phyloP scores from a whole-genome alignment of 2,329 filamentous ascomycete genomes.

The Bipolaris cookei region DNA sequence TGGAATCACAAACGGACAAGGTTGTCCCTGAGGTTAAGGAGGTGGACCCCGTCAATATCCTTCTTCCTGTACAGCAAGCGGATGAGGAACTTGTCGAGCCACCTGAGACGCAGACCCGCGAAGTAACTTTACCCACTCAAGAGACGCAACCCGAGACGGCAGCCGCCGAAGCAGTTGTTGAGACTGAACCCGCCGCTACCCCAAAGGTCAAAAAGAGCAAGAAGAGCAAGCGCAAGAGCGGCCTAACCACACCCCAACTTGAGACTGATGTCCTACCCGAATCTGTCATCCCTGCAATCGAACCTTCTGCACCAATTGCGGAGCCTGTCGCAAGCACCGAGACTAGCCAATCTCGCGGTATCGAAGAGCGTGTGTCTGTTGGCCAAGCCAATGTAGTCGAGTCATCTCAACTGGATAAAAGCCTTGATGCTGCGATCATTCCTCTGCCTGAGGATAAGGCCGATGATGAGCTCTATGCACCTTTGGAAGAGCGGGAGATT shows the following conservation, averaged over 20 bases:
- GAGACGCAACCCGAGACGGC: neutral
- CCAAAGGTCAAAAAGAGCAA: slow-evolving; percentile 14
- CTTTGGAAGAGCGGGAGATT: neutral
- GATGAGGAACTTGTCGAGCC: slow-evolving; percentile 6
- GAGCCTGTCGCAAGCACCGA: neutral
- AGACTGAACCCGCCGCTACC: neutral
- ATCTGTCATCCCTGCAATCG: neutral
- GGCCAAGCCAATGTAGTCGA: neutral
- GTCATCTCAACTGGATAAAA: neutral
- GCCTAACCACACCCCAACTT: slow-evolving; percentile 1
- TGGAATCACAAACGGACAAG: neutral
- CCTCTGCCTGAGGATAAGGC: slow-evolving; percentile 8
- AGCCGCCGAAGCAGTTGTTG: neutral
- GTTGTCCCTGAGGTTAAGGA: neutral
- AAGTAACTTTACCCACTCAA: neutral
- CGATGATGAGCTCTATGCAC: slow-evolving; percentile 3
- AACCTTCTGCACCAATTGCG: neutral
- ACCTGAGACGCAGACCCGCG: neutral
- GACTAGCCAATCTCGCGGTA: neutral
- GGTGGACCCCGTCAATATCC: neutral
- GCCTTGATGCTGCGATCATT: slow-evolving; percentile 6
- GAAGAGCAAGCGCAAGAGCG: slow-evolving; percentile 15
- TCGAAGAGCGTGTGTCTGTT: neutral
- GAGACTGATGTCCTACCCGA: slow-evolving; percentile 7
- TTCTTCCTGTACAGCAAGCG: neutral